phyloP scores from a whole-genome alignment of 768 basidiomycete genomes.

The Trametes sanguinea region DNA sequence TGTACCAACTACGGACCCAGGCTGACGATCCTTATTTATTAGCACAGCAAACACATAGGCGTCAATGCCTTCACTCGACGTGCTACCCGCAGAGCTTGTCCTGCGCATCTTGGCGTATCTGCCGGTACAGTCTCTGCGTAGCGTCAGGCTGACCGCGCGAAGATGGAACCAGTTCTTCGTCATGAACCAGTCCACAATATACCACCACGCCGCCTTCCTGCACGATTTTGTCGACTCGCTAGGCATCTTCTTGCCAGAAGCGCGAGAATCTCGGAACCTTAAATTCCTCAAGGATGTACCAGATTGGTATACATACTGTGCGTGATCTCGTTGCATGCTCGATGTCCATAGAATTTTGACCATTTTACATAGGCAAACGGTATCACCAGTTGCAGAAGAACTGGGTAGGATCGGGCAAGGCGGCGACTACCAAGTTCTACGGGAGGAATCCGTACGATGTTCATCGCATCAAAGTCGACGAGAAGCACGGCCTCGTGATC shows the following conservation, averaged over 20 bases:
- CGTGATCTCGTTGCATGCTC: slow-evolving; percentile 25
- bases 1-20: too few species aligned
- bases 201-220: slow-evolving; percentile 54
- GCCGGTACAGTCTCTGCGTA: slow-evolving; percentile 45
- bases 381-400: slow-evolving; percentile 47
- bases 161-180: slow-evolving; percentile 50
- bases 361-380: slow-evolving; percentile 41
- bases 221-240: slow-evolving; percentile 47
- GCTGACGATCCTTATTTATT: too few species aligned
- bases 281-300: slow-evolving; percentile 41
- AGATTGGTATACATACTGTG: slow-evolving; percentile 67
- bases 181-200: slow-evolving; percentile 53
- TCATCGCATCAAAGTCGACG: slow-evolving; percentile 80
- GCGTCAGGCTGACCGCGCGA: slow-evolving; percentile 42
- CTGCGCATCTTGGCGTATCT: slow-evolving; percentile 53
- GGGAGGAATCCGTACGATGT: slow-evolving; percentile 41
- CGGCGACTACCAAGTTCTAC: slow-evolving; percentile 40
- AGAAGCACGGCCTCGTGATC: slow-evolving; percentile 58
- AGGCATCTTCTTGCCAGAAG: slow-evolving; percentile 34
- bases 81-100: slow-evolving; percentile 60
- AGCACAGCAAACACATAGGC: not conserved
- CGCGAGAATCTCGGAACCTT: slow-evolving; percentile 34
- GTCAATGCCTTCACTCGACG: slow-evolving; percentile 38
- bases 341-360: too few species aligned
- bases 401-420: slow-evolving; percentile 55